Conservation (phyloP, 1,139 yeast species). For the Candida sp. region DNA sequence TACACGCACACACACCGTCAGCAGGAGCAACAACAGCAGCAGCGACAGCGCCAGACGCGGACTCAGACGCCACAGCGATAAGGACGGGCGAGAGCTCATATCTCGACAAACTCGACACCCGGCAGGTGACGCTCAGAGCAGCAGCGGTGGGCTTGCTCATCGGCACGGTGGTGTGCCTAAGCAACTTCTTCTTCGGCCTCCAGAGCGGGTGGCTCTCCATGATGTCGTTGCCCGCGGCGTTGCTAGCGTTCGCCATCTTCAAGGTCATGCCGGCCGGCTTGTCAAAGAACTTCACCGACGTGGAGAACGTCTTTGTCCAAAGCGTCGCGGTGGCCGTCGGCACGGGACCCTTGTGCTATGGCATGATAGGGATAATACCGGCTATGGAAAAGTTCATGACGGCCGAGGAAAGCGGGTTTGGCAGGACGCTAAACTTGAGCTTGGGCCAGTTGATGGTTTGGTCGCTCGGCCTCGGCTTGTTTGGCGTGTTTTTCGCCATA, state of each 20-base stretch:
- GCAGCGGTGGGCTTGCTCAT: conserved; percentile 74
- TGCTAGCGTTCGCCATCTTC: conserved; percentile 85
- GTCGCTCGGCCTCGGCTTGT: conserved; percentile 87
- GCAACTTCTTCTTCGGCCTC: conserved; percentile 94
- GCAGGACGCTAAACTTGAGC: conserved; percentile 39
- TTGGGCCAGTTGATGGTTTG: conserved; percentile 67
- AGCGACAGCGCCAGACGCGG: no score
- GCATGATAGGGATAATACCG: conserved; percentile 95
- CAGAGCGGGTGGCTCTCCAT: conserved; percentile 99
- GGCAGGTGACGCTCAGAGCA: conserved; percentile 73
- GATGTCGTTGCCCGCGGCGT: conserved; percentile 98
- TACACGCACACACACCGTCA: no score
- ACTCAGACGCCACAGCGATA: no score
- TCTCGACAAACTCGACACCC: no score
- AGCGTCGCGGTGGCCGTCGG: conserved; percentile 97
- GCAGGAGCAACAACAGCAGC: no score
- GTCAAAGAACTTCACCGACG: conserved; percentile 68
- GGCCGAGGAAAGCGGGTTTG: conserved; percentile 74
- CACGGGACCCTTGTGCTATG: conserved; percentile 95
- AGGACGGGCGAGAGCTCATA: no score
- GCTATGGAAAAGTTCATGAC: conserved; percentile 91
- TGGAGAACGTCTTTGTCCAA: conserved; percentile 91
- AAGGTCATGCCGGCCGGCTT: conserved; percentile 50
- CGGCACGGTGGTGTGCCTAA: conserved; percentile 81
- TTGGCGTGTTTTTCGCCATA: conserved; percentile 95